Evolutionary conservation across 306 rosid genomes (phyloP).

Genomic region (Acmispon strigosus): DNA sequence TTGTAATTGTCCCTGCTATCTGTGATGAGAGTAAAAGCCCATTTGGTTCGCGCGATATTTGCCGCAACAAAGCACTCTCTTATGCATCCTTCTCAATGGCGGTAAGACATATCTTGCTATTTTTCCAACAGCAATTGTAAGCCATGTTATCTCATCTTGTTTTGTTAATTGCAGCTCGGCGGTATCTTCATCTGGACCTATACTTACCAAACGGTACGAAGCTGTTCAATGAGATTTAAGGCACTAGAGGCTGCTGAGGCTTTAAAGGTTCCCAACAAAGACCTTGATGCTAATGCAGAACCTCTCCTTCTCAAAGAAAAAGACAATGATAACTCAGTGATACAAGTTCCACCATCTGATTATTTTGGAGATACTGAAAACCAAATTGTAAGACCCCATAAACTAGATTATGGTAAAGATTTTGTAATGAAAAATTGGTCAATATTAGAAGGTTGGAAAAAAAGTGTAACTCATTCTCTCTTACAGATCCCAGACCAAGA

Average conservation of each 20-base stretch:
- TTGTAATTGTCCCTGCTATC: conserved; percentile 75
- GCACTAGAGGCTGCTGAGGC: conserved; percentile 42
- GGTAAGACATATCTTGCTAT: conserved; percentile 29
- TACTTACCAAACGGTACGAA: conserved; percentile 47
- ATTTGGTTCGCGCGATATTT: conserved; percentile 47
- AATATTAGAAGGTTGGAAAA: background rate
- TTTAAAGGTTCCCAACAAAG: conserved; percentile 32
- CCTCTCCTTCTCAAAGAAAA: conserved; percentile 49
- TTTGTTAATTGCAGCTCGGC: conserved; percentile 54
- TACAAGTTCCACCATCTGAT: conserved; percentile 20
- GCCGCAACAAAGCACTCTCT: conserved; percentile 53
- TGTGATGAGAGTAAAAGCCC: conserved; percentile 75
- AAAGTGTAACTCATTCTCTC: too few relatives aligned
- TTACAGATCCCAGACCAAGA: conserved; percentile 34
- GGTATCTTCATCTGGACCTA: conserved; percentile 82
- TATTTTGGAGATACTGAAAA: conserved; percentile 22
- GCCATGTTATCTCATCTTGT: background rate
- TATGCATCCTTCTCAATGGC: conserved; percentile 95
- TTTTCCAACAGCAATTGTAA: background rate
- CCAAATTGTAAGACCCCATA: conserved; percentile 39
- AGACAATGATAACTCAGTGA: conserved; percentile 12
- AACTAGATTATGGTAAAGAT: background rate
- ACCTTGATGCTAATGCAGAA: conserved; percentile 28
- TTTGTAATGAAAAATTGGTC: background rate
- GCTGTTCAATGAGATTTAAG: conserved; percentile 39